Evolutionary conservation across 148 eudicot species (phyloP).

Genomic region (Camellia granthamiana): DNA sequence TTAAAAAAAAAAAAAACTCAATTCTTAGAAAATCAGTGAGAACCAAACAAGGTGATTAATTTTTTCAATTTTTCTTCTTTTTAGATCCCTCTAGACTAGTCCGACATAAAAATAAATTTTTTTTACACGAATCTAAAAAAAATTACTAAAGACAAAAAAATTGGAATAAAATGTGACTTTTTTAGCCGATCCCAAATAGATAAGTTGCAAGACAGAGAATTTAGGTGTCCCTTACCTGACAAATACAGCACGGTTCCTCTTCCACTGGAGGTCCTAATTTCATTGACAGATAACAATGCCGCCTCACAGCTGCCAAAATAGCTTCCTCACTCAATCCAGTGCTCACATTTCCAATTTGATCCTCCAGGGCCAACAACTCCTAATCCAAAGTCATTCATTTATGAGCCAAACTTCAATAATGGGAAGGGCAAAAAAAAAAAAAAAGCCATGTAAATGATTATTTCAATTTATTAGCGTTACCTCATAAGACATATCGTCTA

Average conservation of each 20-base stretch:
- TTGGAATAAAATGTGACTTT: not conserved
- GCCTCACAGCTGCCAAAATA: slow-evolving; percentile 31
- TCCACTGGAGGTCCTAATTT: slow-evolving; percentile 20
- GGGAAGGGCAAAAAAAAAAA: too few species aligned
- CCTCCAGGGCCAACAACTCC: slow-evolving; percentile 61
- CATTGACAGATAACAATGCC: slow-evolving; percentile 22
- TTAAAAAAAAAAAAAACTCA: too few species aligned
- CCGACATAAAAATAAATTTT: not conserved
- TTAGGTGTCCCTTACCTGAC: slow-evolving; percentile 3
- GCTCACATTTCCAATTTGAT: slow-evolving; percentile 51
- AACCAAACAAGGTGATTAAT: too few species aligned
- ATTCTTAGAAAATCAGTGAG: too few species aligned
- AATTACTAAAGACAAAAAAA: too few species aligned
- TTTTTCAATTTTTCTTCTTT: too few species aligned
- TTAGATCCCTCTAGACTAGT: too few species aligned
- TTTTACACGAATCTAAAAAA: not conserved
- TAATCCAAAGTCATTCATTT: slow-evolving; percentile 10
- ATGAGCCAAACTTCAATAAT: not conserved
- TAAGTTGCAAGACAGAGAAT: not conserved
- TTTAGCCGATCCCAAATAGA: too few species aligned
- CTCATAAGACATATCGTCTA: slow-evolving; percentile 8
- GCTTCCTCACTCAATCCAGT: slow-evolving; percentile 48
- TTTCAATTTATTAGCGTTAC: not conserved
- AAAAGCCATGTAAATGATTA: not conserved
- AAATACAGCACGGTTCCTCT: not conserved